These are phyloP conservation scores for Talaromyces liani DNA, from an alignment of 495 filamentous ascomycete genomes.

Conservation along the genomic window DNA sequence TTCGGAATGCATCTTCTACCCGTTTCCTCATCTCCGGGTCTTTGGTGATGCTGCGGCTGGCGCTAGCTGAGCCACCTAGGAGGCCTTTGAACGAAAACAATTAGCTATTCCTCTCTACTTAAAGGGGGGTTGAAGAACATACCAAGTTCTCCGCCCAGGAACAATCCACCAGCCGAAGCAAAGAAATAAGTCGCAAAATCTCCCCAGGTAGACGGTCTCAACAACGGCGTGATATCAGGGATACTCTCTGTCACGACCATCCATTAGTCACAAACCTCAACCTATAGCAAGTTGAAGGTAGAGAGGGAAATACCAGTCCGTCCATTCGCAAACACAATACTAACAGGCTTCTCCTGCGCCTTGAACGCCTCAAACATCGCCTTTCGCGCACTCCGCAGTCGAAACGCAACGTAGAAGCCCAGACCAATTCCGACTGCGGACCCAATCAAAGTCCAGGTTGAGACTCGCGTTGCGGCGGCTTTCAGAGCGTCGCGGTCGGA, in stretches of 20 bases:
- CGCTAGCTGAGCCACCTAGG: slow-evolving; percentile 45
- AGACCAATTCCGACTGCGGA: slow-evolving; percentile 52
- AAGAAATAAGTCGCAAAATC: slow-evolving; percentile 58
- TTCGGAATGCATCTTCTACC: slow-evolving; percentile 57
- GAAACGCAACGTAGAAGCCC: slow-evolving; percentile 49
- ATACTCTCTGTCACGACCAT: slow-evolving; percentile 41
- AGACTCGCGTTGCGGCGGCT: slow-evolving; percentile 44
- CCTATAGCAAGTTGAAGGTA: too few relatives aligned
- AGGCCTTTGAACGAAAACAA: slow-evolving; percentile 32
- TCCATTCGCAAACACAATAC: slow-evolving; percentile 55
- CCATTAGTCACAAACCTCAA: too few relatives aligned
- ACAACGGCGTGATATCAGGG: slow-evolving; percentile 50
- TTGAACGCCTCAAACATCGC: slow-evolving; percentile 54
- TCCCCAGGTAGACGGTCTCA: slow-evolving; percentile 50
- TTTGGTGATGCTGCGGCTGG: slow-evolving; percentile 38
- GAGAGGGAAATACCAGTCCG: slow-evolving; percentile 43
- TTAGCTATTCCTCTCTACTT: neutral
- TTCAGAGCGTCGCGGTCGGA: slow-evolving; percentile 53
- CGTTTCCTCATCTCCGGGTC: slow-evolving; percentile 48
- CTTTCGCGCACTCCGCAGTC: slow-evolving; percentile 44
- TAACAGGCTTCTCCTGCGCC: slow-evolving; percentile 48
- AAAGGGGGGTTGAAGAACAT: slow-evolving; percentile 4
- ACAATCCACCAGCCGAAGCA: slow-evolving; percentile 51
- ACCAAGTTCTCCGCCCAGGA: slow-evolving; percentile 58
- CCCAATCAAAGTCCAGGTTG: slow-evolving; percentile 47